Base-by-base conservation (phyloP, 768 basidiomycete genomes). In the Tubosaeta sp. region DNA sequence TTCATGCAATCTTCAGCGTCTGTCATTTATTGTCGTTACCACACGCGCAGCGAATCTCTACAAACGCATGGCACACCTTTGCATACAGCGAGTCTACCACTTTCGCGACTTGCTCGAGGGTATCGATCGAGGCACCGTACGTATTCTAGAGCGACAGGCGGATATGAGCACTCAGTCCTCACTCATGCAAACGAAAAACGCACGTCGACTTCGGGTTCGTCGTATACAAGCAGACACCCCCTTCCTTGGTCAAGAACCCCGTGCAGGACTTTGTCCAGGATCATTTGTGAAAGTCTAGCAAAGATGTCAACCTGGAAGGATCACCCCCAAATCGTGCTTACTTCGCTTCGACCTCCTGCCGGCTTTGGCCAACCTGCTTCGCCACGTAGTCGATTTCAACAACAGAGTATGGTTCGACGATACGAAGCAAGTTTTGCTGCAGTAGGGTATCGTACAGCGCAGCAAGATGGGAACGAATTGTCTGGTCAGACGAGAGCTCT, bases 171-270 rank as follows among this genome's bases (percentile, higher is more conserved):
- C 26, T 1, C 22, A 25, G 17, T 9, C 34, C 9, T 44, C 22
- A 31, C 43, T 27, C 26, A n/a, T 27, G 7, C 16, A 14, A 33
- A 31, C n/a, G 17, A 27, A 39, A 27, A 38, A 78, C 89, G 51
- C 62, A 92, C 92, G 71, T 97, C 93, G 12, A 82, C 82, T 62
- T 90, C 87, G 1, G 83, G 82, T 67, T 91, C 77, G 52, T 97
- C 91, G 55, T 89, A 97, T n/a, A 98, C 84, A 46, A 97, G 73
- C 45, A 97, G 72, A 63, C 93, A 94, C 0, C 94, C 94, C 3
- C 91, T 81, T 26, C 92, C 93, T 67, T 98, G 95, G 67, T 98
- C 95, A n/a, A 99, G 77, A 1, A 99, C 94, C 6, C 95, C 95
- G 56, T 91, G 82, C 57, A 98, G 81, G 2, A 95, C 83, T 60